A percentile compares a stretch with the other conserved stretches of the same genome.
Conservation (phyloP, 805 yeast genomes). For the Maudiozyma turicensis region DNA sequence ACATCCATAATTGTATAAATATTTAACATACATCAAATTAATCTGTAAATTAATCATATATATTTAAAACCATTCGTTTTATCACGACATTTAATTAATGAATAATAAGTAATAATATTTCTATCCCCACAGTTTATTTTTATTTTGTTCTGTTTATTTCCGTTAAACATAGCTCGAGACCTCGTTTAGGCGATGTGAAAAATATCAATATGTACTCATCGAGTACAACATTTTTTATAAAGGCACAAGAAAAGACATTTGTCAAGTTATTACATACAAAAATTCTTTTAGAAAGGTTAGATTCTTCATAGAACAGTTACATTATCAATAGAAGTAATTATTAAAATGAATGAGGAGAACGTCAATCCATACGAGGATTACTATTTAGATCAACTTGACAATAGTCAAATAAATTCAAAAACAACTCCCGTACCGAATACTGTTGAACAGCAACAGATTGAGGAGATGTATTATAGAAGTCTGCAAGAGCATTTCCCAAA, state of each 20-base stretch:
- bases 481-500: constrained; percentile 6
- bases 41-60: not conserved
- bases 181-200: too few species aligned
- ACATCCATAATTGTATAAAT: not conserved
- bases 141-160: not conserved
- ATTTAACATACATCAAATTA: not conserved
- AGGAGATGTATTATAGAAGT: constrained; percentile 9
- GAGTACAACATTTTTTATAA: too few species aligned
- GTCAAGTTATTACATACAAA: too few species aligned
- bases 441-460: not conserved
- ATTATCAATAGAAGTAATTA: too few species aligned
- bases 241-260: too few species aligned
- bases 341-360: constrained; percentile 3
- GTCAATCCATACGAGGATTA: constrained; percentile 8
- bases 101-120: not conserved
- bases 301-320: too few species aligned
- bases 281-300: too few species aligned
- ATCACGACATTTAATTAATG: not conserved
- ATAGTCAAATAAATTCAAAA: not conserved
- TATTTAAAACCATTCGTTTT: not conserved
- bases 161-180: too few species aligned
- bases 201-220: too few species aligned
- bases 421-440: not conserved
- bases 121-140: not conserved
- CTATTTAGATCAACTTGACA: constrained; percentile 2